Percentiles rank a stretch among this genome's conserved stretches.
These are phyloP conservation scores for Ananas comosus DNA, from an alignment of 176 grass and related monocot genomes.

Conservation along the genomic window DNA sequence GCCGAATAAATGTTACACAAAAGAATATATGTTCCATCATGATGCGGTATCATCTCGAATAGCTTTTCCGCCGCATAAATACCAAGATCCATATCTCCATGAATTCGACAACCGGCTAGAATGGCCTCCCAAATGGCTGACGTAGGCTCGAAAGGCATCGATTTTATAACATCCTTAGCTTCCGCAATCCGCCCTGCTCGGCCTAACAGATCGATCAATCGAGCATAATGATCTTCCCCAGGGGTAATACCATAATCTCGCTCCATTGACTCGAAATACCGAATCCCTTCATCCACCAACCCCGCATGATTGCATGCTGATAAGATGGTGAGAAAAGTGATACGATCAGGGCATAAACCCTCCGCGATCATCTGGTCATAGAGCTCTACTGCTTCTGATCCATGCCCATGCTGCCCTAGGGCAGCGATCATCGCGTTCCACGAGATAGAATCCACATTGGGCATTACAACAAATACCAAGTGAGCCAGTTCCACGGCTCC, in stretches of 20 bases:
- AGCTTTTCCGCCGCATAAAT: slow-evolving; percentile 58
- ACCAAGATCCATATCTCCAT: slow-evolving; percentile 56
- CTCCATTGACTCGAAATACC: slow-evolving; percentile 83
- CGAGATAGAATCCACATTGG: slow-evolving; percentile 55
- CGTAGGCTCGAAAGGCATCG: slow-evolving; percentile 65
- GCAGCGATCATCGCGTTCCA: slow-evolving; percentile 94
- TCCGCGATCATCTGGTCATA: slow-evolving; percentile 59
- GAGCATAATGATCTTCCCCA: slow-evolving; percentile 71
- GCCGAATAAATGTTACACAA: slow-evolving; percentile 83
- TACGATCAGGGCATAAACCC: slow-evolving; percentile 50
- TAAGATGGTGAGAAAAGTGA: slow-evolving; percentile 72
- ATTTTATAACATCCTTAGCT: slow-evolving; percentile 54
- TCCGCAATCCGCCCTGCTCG: slow-evolving; percentile 61
- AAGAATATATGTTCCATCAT: slow-evolving; percentile 84
- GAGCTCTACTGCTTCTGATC: slow-evolving; percentile 50
- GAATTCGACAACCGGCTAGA: slow-evolving; percentile 53
- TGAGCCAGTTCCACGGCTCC: slow-evolving; percentile 55
- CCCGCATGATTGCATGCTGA: slow-evolving; percentile 82
- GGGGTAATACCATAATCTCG: slow-evolving; percentile 57
- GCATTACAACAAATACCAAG: slow-evolving; percentile 55
- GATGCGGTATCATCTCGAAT: slow-evolving; percentile 56
- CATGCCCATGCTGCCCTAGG: slow-evolving; percentile 75
- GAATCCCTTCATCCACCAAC: slow-evolving; percentile 62
- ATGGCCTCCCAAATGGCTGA: slow-evolving; percentile 65
- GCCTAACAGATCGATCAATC: slow-evolving; percentile 75